Evolutionary conservation across 2,329 filamentous ascomycete genomes (phyloP), one percentile per base, ranked within the genome.

Genomic region (Pseudomassariella vexata): DNA sequence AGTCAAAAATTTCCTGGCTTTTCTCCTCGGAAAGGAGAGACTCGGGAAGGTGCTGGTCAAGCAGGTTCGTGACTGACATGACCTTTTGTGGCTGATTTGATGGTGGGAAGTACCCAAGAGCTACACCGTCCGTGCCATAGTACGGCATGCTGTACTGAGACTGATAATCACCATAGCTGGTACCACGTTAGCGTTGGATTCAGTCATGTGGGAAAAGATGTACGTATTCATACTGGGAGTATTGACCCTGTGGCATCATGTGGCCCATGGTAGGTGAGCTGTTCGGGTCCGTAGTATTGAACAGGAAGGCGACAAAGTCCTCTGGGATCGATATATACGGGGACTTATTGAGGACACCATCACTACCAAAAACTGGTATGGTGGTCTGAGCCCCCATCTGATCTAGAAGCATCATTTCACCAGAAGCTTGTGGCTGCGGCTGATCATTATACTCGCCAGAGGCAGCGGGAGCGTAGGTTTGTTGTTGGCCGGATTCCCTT

Each of bases 51-150:
- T 79, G 83, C 16, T 85, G 81, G 51, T 94, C 88, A 17, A 94
- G 70, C 23, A 94, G 71, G 47, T 83, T 94, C 36, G 82, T 90
- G 28, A 95, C 85, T 12, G 86, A 85, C 88, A 94, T 95, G 21
- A 89, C 80, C 48, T 94, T 85, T 45, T 85, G 79, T 3, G 76
- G 73, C 34, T 70, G 66, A 18, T 53, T 57, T 9, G 66, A 59
- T n/a, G 70, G 64, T 20, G 74, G 74, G 44, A 76, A 77, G 39
- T 76, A 76, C 11, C 71, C 71, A 26, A 72, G 50, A 21, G 66
- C 56, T 19, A 60, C 54, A 22, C 65, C 59, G 24, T 75, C 66
- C 19, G 58, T 59, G 5, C 63, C 60, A 25, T 70, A 63, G 39
- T 73, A 73, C 4, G 72, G 62, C 31, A 65, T 52, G 36, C 55